Evolutionary conservation across 2,329 filamentous ascomycete genomes (phyloP).

Genomic region (Phaeosphaeriaceae sp.): DNA sequence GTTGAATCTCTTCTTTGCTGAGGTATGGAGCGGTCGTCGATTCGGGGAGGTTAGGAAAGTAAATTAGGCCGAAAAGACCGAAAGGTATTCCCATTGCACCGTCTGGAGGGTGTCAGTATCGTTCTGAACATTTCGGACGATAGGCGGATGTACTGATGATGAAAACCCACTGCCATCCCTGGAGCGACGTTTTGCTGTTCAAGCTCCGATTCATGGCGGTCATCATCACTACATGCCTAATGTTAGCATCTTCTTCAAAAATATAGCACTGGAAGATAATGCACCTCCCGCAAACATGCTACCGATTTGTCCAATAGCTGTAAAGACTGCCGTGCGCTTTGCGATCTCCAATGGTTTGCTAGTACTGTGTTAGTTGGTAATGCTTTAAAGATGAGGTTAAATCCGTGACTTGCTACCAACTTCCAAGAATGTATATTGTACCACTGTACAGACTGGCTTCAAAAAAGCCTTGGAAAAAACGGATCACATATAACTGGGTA

Average conservation of each 20-base stretch:
- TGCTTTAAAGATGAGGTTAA: background rate
- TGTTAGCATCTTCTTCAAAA: too few species aligned
- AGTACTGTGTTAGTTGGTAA: background rate
- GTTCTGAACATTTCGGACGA: fast-evolving
- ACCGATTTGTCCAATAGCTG: slow-evolving; percentile 36
- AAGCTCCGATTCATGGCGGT: slow-evolving; percentile 39
- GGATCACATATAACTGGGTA: slow-evolving; percentile 31
- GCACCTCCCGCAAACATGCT: slow-evolving; percentile 36
- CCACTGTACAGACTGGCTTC: slow-evolving; percentile 38
- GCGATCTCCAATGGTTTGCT: slow-evolving; percentile 37
- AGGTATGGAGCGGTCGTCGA: slow-evolving; percentile 29
- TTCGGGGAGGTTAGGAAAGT: slow-evolving; percentile 38
- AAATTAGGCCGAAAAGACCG: slow-evolving; percentile 35
- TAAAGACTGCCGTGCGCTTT: slow-evolving; percentile 40
- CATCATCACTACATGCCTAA: slow-evolving; percentile 29
- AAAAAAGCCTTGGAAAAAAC: slow-evolving; percentile 37
- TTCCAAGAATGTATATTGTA: slow-evolving; percentile 39
- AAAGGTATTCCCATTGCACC: slow-evolving; percentile 39
- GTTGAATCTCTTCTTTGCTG: slow-evolving; percentile 32
- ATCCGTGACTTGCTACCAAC: slow-evolving; percentile 26
- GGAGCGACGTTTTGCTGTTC: slow-evolving; percentile 23
- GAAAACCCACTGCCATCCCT: slow-evolving; percentile 41
- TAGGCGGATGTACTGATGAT: slow-evolving; percentile 25
- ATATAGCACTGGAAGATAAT: too few species aligned
- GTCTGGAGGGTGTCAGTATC: slow-evolving; percentile 23